These are phyloP conservation scores for Mikania micrantha DNA, from an alignment of 129 eudicot genomes.

Conservation along the genomic window DNA sequence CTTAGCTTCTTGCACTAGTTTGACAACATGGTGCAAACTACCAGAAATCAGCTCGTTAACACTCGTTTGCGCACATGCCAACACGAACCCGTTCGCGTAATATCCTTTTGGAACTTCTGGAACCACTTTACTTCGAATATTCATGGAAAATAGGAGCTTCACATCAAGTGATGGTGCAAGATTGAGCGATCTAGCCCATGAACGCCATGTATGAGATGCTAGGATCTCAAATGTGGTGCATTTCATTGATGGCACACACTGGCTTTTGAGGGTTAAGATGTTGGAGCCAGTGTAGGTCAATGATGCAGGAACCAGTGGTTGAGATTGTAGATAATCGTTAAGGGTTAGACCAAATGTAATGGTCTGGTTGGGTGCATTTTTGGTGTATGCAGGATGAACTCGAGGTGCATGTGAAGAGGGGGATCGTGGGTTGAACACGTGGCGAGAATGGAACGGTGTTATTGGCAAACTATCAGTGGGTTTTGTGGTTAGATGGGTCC, in stretches of 20 bases:
- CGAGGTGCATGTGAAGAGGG: constrained; percentile 38
- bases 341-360: no score
- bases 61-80: constrained; percentile 71
- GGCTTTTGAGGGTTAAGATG: constrained; percentile 50
- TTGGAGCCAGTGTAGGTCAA: constrained; percentile 49
- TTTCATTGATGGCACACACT: constrained; percentile 52
- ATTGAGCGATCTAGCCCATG: constrained; percentile 72
- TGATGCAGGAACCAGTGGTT: constrained; percentile 65
- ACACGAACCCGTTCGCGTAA: constrained; percentile 80
- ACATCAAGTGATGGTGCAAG: constrained; percentile 41
- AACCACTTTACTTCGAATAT: constrained; percentile 42
- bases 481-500: constrained; percentile 61
- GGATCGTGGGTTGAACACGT: constrained; percentile 50
- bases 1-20: constrained; percentile 71
- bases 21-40: constrained; percentile 42
- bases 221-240: constrained; percentile 79
- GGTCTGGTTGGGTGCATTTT: constrained; percentile 3
- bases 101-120: constrained; percentile 64
- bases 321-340: constrained; percentile 49
- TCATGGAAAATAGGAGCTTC: constrained; percentile 70
- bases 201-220: constrained; percentile 91
- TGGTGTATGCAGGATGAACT: constrained; percentile 45
- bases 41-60: constrained; percentile 41
- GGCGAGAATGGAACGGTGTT: constrained; percentile 71
- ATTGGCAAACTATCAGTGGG: constrained; percentile 30